Evolutionary conservation across 2,329 filamentous ascomycete genomes (phyloP).

Genomic region (Beauveria scarabaeidicola): DNA sequence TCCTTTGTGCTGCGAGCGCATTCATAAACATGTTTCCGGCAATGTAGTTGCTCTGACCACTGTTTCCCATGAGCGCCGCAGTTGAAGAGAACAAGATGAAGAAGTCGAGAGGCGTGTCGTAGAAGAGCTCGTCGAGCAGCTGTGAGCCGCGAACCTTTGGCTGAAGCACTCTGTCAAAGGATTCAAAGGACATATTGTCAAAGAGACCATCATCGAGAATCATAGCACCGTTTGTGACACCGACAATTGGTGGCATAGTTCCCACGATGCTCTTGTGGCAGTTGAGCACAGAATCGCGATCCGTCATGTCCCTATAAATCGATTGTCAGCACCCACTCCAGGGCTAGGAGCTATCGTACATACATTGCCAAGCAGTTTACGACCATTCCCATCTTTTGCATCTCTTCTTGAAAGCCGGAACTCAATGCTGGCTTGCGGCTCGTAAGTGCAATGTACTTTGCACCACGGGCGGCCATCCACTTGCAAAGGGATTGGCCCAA

Average conservation of each 20-base stretch:
- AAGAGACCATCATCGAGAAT: too few relatives aligned
- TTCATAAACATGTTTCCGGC: constrained; percentile 37
- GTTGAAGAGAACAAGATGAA: constrained; percentile 29
- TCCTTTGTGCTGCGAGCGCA: constrained; percentile 27
- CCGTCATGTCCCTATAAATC: too few relatives aligned
- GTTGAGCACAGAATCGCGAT: too few relatives aligned
- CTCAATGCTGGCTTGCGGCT: constrained; percentile 30
- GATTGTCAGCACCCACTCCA: too few relatives aligned
- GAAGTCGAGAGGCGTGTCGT: constrained; percentile 25
- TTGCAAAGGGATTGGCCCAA: constrained; percentile 29
- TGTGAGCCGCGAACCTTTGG: constrained; percentile 28
- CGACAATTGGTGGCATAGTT: too few relatives aligned
- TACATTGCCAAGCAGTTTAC: too few relatives aligned
- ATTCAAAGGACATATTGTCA: too few relatives aligned
- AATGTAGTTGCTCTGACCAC: constrained; percentile 35
- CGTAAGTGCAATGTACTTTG: constrained; percentile 28
- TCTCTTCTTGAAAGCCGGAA: too few relatives aligned
- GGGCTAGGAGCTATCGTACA: too few relatives aligned
- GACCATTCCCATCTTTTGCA: too few relatives aligned
- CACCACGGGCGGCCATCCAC: constrained; percentile 33
- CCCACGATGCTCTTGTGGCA: too few relatives aligned
- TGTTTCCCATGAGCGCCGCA: constrained; percentile 20
- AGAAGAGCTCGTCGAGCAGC: constrained; percentile 25
- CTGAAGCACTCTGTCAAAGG: constrained; percentile 18
- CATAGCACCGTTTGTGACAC: too few relatives aligned